A percentile compares a stretch with the other conserved stretches of the same genome.
phyloP scores from a whole-genome alignment of 2,329 filamentous ascomycete species.

The Westerdykella ornata region DNA sequence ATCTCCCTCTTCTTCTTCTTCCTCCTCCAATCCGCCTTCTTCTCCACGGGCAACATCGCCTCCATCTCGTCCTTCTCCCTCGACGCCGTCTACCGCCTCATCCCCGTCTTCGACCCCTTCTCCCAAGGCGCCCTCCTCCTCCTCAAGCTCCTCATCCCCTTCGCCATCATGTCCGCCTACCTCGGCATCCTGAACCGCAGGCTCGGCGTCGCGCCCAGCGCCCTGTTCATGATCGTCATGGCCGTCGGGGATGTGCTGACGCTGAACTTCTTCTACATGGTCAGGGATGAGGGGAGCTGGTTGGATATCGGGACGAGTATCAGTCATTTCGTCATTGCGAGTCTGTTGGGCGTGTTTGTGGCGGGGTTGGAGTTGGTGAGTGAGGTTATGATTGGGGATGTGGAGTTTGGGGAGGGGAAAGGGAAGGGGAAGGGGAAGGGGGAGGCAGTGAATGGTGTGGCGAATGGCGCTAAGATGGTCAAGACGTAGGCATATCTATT shows the following conservation, averaged over 20 bases:
- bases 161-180: conserved; percentile 85
- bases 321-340: conserved; percentile 90
- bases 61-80: conserved; percentile 90
- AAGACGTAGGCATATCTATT: too few species aligned
- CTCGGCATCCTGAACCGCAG: conserved; percentile 85
- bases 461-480: not conserved
- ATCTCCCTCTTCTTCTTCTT: conserved; percentile 93
- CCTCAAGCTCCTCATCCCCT: conserved; percentile 87
- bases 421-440: conserved; percentile 2
- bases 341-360: conserved; percentile 82
- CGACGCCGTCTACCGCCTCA: conserved; percentile 77
- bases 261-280: conserved; percentile 95
- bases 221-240: conserved; percentile 88
- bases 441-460: conserved; percentile 2
- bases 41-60: conserved; percentile 92
- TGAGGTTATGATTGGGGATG: conserved; percentile 71
- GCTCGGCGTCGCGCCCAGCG: conserved; percentile 76
- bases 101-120: conserved; percentile 91
- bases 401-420: conserved; percentile 52
- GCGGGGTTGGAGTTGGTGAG: conserved; percentile 80
- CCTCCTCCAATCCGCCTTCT: conserved; percentile 90
- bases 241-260: conserved; percentile 86
- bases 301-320: conserved; percentile 96
- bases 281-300: conserved; percentile 94
- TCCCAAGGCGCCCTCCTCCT: conserved; percentile 80